Evolutionary conservation across 1,284 basidiomycete genomes (phyloP), one percentile per base, ranked within the genome.

Genomic region (Boletus calvinii): DNA sequence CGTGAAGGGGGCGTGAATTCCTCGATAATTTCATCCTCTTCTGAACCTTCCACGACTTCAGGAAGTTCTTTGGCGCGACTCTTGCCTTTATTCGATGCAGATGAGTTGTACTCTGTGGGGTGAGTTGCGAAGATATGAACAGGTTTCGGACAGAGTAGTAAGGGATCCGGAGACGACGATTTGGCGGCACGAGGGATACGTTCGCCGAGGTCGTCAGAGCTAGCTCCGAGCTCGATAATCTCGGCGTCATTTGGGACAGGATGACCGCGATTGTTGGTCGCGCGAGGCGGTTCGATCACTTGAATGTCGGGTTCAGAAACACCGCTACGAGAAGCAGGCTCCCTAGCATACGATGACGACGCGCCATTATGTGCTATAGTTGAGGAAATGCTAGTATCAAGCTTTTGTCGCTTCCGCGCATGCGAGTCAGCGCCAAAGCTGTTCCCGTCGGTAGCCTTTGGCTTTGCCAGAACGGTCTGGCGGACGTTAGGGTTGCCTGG

Each of bases 161-260:
- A 1, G 38, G 67, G 67, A 42, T 70, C 68, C 6, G 68, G 64
- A 35, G 66, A 68, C 9, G 65, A 54, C 6, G 57, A 44, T 34
- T 32, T 47, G 4, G 30, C 13, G 17, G 12, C 4, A 47, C 55
- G 59, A 52, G 50, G 6, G 17, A 69, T 13, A 40, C 2, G 57
- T 34, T 55, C 48, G 1, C 65, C 64, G 4, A 64, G 26, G 31
- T 72, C 69, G 8, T 64, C 67, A 38, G 55, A 55, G 11, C 38
- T 46, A 12, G 30, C n/a, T 13, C 30, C 54, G 4, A 69, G 18
- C 0, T 56, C 39, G 22, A 69, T 59, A 35, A 55, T 54, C 17
- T 68, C 62, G 13, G 54, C 54, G 35, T 59, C 52, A 4, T 61
- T 58, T 18, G 43, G 32, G 34, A 46, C 8, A 30, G 24, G 38